Evolutionary conservation across 257 asterid genomes (phyloP).

Genomic region (Fraxinus cuspidata): DNA sequence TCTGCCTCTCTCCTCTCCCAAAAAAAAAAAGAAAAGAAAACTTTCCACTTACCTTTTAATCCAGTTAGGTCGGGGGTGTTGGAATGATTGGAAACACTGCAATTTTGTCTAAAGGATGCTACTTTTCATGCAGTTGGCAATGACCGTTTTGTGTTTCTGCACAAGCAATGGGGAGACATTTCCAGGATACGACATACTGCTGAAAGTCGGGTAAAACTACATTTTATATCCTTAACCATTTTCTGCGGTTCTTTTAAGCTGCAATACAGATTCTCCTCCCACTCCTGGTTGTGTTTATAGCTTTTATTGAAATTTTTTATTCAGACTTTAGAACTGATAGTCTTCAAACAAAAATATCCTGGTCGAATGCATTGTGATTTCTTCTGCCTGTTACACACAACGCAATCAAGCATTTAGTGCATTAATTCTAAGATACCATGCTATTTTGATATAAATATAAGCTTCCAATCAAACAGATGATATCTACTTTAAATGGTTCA

Average conservation of each 20-base stretch:
- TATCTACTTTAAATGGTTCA: neutral
- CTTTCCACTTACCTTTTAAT: neutral
- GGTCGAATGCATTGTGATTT: neutral
- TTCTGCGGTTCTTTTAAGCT: neutral
- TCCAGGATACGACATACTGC: slow-evolving; percentile 87
- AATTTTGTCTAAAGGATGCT: neutral
- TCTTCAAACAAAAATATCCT: neutral
- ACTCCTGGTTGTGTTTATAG: neutral
- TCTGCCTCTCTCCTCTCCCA: neutral
- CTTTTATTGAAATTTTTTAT: neutral
- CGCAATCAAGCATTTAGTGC: neutral
- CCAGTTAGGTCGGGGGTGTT: neutral
- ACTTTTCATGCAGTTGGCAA: slow-evolving; percentile 62
- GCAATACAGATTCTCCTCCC: neutral
- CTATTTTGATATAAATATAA: neutral
- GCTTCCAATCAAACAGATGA: neutral
- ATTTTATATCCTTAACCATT: slow-evolving; percentile 1
- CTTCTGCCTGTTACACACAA: neutral
- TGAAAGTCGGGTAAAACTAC: slow-evolving; percentile 78
- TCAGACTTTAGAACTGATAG: neutral
- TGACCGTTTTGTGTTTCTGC: slow-evolving; percentile 69
- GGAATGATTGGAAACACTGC: neutral
- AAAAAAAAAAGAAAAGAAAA: neutral
- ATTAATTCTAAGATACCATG: neutral
- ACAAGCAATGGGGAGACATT: slow-evolving; percentile 72